phyloP scores from a whole-genome alignment of 306 rosid species.

The Vachellia collinsii region DNA sequence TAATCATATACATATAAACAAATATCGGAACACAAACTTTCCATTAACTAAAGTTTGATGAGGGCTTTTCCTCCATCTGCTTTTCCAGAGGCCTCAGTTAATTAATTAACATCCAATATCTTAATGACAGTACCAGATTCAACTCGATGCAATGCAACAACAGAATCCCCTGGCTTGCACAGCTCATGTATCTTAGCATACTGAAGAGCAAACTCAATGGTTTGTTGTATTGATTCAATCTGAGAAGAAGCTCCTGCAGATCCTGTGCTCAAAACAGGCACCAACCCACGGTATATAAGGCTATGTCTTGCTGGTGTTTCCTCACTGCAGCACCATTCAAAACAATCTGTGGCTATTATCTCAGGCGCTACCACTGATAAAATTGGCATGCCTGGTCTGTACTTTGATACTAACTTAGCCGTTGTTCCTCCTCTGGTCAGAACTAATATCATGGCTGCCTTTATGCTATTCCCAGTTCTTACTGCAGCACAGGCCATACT shows the following conservation, averaged over 20 bases:
- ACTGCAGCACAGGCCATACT: conserved; percentile 49
- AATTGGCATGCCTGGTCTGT: conserved; percentile 65
- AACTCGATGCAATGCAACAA: conserved; percentile 30
- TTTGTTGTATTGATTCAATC: conserved; percentile 21
- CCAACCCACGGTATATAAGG: conserved; percentile 31
- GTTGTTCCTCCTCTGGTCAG: conserved; percentile 48
- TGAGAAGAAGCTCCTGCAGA: conserved; percentile 18
- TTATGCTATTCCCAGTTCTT: conserved; percentile 32
- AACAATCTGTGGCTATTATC: conserved; percentile 44
- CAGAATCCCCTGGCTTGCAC: conserved; percentile 24
- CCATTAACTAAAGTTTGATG: too few relatives aligned
- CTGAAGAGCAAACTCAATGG: conserved; percentile 23
- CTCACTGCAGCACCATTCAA: conserved; percentile 43
- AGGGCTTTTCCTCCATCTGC: too few relatives aligned
- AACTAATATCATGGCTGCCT: conserved; percentile 44
- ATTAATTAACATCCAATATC: background rate
- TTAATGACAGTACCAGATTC: conserved; percentile 10
- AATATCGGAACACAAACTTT: too few relatives aligned
- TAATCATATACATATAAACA: too few relatives aligned
- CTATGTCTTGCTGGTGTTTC: conserved; percentile 34
- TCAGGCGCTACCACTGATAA: conserved; percentile 56
- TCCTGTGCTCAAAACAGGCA: conserved; percentile 30
- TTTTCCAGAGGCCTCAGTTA: background rate
- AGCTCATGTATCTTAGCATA: conserved; percentile 11
- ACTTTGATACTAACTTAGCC: conserved; percentile 55